A percentile compares a stretch with the other conserved stretches of the same genome.
Evolutionary conservation across 108 stramenopile genomes (phyloP).

Genomic region (Conticribra guillardii): DNA sequence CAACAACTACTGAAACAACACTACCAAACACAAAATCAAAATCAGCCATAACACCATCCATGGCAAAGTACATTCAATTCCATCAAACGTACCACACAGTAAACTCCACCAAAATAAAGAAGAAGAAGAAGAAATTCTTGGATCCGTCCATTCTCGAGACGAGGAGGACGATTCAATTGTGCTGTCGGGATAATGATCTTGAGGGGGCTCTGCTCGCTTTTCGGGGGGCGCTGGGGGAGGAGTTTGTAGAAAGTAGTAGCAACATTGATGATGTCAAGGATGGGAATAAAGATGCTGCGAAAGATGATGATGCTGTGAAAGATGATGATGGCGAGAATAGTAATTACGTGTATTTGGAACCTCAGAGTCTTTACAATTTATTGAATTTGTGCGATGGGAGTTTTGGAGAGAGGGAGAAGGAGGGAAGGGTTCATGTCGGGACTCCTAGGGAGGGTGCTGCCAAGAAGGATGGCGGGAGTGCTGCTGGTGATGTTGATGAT

Average conservation of each 20-base stretch:
- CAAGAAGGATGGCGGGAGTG: neutral
- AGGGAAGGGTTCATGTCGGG: constrained; percentile 66
- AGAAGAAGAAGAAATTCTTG: constrained; percentile 41
- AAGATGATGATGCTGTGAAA: neutral
- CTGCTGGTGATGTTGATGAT: neutral
- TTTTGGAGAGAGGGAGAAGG: constrained; percentile 46
- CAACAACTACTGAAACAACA: neutral
- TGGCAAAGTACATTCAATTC: neutral
- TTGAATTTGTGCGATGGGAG: constrained; percentile 83
- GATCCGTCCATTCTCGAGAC: constrained; percentile 45
- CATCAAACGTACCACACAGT: neutral
- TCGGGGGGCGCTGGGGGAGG: constrained; percentile 34
- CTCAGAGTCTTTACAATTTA: constrained; percentile 82
- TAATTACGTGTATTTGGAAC: constrained; percentile 60
- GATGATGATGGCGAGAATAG: no score
- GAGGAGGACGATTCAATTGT: constrained; percentile 72
- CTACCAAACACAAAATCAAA: no score
- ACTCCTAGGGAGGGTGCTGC: constrained; percentile 52
- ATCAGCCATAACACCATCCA: neutral
- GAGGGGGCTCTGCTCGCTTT: constrained; percentile 58
- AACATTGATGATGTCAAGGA: neutral
- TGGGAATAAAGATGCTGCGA: neutral
- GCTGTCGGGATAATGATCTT: constrained; percentile 74
- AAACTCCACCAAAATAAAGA: constrained; percentile 10
- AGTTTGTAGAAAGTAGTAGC: neutral